Evolutionary conservation across 805 yeast species (phyloP).

Genomic region (Saccharomycopsis microspora): DNA sequence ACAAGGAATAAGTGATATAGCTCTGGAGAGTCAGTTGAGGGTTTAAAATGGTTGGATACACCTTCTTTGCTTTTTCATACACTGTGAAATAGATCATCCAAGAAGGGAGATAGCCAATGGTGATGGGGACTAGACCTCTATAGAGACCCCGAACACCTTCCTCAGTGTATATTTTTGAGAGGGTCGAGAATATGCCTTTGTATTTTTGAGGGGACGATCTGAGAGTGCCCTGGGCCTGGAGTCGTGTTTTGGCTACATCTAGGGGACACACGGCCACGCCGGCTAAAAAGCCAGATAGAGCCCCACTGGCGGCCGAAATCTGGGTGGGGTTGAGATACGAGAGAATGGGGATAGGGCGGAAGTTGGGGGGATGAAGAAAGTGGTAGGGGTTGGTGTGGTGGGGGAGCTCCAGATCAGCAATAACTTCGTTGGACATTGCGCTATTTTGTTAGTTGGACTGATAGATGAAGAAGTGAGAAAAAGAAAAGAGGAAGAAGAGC

Average conservation of each 20-base stretch:
- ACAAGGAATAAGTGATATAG: constrained; percentile 29
- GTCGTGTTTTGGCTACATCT: constrained; percentile 88
- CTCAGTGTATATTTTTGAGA: constrained; percentile 53
- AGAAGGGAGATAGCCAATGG: constrained; percentile 90
- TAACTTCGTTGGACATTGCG: no score
- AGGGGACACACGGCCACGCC: constrained; percentile 90
- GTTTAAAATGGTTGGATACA: constrained; percentile 31
- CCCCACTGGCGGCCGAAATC: constrained; percentile 78
- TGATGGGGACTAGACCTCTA: constrained; percentile 85
- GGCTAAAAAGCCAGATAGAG: constrained; percentile 83
- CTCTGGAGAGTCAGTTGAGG: neutral
- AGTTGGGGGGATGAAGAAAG: neutral
- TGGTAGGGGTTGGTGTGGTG: neutral
- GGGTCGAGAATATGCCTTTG: constrained; percentile 51
- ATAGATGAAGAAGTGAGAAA: no score
- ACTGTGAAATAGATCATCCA: constrained; percentile 95
- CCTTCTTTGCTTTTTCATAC: constrained; percentile 65
- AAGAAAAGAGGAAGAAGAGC: no score
- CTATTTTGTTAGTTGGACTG: no score
- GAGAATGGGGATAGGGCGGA: constrained; percentile 11
- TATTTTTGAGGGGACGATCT: constrained; percentile 26
- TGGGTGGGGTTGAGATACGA: constrained; percentile 30
- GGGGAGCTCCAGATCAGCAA: no score
- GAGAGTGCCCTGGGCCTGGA: constrained; percentile 78
- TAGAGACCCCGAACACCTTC: constrained; percentile 82